Base-by-base conservation (phyloP, 768 basidiomycete genomes). In the Dentipellis fragilis region DNA sequence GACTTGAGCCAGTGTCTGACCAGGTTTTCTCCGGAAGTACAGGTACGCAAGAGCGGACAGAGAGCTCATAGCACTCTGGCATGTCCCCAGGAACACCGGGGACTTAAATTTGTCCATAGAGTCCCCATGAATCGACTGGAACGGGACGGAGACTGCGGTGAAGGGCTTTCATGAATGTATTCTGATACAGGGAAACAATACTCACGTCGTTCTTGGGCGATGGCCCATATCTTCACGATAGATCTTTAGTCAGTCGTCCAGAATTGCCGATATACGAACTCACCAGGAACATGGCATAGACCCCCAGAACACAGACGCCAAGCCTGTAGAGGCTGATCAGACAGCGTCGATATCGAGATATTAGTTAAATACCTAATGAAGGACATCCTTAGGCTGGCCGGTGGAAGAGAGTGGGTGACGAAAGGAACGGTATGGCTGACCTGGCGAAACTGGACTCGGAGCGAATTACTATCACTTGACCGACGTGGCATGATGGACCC, bases 151-250 rank as follows among this genome's bases (percentile, higher is more conserved):
- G 54, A 93, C 89, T 92, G 56, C 9, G 50, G 11, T n/a, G 14
- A 12, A 45, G 5, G 7, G 42, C 16, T 45, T 45, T 19, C n/a
- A 45, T 16, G n/a, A n/a, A 17, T 10, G 14, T 8, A n/a, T 45
- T 7, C 14, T 19, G 10, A 45, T 45, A 17, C 19, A 17, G 19
- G 4, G 14, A 36, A 37, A 22, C n/a, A 34, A 7, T 52, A 70
- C 81, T 64, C 69, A 96, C 94, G 68, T 70, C 94, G 78, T 73
- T 98, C 96, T 74, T 99, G 96, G 9, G 92, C 89, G 46, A 94
- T 81, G 10, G 89, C 93, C 92, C 92, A 91, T 51, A 92, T 68
- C 90, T 92, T 60, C 9, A 36, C n/a, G 19, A 52, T 50, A 23
- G 22, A 23, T 46, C 9, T 21, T 34, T 54, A 23, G 54, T 51